These are phyloP conservation scores for Stagonosporopsis chrysanthemi DNA, from an alignment of 2,329 filamentous ascomycete species.

Conservation along the genomic window DNA sequence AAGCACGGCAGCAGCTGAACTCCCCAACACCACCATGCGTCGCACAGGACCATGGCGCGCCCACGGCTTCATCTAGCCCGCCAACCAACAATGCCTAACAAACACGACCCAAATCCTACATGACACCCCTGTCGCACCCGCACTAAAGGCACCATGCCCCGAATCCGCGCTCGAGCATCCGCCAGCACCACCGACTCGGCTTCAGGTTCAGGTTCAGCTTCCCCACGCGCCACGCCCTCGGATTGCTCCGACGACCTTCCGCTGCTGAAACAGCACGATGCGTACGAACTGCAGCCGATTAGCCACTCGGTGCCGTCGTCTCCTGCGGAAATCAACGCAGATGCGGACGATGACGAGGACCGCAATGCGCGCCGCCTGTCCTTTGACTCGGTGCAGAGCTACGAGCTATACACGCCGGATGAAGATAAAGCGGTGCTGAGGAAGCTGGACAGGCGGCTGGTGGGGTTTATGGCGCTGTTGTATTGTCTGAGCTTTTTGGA, in stretches of 20 bases:
- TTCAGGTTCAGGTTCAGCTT: conserved; percentile 30
- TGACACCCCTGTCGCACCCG: background rate
- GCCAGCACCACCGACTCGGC: conserved; percentile 34
- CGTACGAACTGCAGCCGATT: conserved; percentile 39
- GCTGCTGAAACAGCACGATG: conserved; percentile 23
- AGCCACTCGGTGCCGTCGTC: conserved; percentile 20
- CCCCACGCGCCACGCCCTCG: conserved; percentile 33
- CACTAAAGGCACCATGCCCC: conserved; percentile 16
- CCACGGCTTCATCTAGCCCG: background rate
- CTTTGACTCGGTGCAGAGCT: conserved; percentile 50
- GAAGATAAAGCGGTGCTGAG: conserved; percentile 76
- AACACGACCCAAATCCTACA: background rate
- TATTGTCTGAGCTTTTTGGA: conserved; percentile 89
- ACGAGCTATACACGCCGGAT: conserved; percentile 66
- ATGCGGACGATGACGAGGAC: conserved; percentile 38
- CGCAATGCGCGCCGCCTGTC: conserved; percentile 30
- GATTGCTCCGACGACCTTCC: conserved; percentile 19
- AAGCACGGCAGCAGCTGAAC: conserved; percentile 14
- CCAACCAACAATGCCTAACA: background rate
- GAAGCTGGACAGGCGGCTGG: conserved; percentile 79
- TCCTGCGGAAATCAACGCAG: conserved; percentile 37
- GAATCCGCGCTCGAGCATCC: conserved; percentile 20
- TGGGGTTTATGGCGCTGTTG: conserved; percentile 80
- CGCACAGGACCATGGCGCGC: background rate
- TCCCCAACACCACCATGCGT: conserved; percentile 7